Conservation (phyloP, 208 protist genomes). For the Acanthamoeba healyi region DNA sequence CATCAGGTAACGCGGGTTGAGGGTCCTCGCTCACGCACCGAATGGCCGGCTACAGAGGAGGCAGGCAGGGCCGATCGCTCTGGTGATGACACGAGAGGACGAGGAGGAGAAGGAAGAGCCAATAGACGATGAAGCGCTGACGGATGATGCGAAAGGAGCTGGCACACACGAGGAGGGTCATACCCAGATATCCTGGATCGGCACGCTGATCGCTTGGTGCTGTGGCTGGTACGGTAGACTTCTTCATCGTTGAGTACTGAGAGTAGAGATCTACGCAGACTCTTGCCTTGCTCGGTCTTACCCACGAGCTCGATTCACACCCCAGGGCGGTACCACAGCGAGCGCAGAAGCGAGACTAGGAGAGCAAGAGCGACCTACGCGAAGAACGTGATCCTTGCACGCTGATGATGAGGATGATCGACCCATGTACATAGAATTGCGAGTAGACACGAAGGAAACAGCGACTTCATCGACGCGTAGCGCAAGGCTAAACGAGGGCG, state of each 20-base stretch:
- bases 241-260: too few species aligned
- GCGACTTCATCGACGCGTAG: too few species aligned
- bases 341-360: background rate
- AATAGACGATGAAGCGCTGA: background rate
- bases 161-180: background rate
- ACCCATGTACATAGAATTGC: too few species aligned
- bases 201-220: background rate
- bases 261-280: too few species aligned
- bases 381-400: too few species aligned
- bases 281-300: too few species aligned
- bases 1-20: background rate
- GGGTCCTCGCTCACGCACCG: background rate
- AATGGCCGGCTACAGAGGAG: background rate
- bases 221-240: background rate
- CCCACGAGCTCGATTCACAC: too few species aligned
- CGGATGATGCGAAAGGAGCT: background rate
- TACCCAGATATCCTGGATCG: background rate
- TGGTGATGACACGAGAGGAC: background rate
- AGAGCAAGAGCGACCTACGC: too few species aligned
- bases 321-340: background rate
- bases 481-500: too few species aligned
- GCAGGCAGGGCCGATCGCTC: background rate
- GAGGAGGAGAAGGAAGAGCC: too few species aligned
- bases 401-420: too few species aligned
- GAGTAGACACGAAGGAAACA: too few species aligned